Evolutionary conservation across 2,329 filamentous ascomycete genomes (phyloP), one percentile per base, ranked within the genome.

Genomic region (Coniochaeta ligniaria): DNA sequence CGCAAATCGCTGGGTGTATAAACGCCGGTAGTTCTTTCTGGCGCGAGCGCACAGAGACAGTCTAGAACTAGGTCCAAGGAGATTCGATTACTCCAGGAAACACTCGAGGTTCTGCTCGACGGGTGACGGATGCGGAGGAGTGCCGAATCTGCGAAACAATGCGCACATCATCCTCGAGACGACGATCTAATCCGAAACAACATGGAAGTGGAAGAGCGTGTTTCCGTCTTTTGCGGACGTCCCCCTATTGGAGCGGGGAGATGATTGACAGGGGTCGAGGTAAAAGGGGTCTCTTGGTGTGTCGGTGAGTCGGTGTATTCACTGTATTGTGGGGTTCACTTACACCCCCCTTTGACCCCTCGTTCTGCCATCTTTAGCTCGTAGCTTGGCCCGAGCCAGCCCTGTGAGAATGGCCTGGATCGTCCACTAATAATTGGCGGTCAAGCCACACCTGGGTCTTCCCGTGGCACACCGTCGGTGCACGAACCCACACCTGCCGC

Each of bases 231-330:
- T 47, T 24, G 43, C 43, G 20, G 11, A 24, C 12, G 43, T 24
- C 24, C 47, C 47, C 47, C 47, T 52, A 52, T 52, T 52, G 47
- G 47, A 52, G 47, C 47, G 47, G 47, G 47, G 47, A 52, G 47
- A 52, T 52, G 47, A 52, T 52, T 3, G 24, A 31, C 47, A 52
- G 47, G 47, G 47, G 47, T 52, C 6, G 22, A 12, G 47, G 24
- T 52, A 52, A 52, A 52, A 22, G 47, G 47, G 47, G 38, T 41
- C 38, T 50, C 14, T n/a, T 28, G 22, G 22, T 31, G 22, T 52
- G 47, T 52, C 47, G 43, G 43, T 47, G 43, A 26, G 43, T 47
- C 20, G 47, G 47, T 31, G 47, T n/a, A n/a, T n/a, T n/a, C n/a
- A n/a, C n/a, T n/a, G n/a, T n/a, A 26, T 9, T 52, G 47, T 52